Base-by-base conservation (phyloP, 257 asterid species). In the Plantago elongata region DNA sequence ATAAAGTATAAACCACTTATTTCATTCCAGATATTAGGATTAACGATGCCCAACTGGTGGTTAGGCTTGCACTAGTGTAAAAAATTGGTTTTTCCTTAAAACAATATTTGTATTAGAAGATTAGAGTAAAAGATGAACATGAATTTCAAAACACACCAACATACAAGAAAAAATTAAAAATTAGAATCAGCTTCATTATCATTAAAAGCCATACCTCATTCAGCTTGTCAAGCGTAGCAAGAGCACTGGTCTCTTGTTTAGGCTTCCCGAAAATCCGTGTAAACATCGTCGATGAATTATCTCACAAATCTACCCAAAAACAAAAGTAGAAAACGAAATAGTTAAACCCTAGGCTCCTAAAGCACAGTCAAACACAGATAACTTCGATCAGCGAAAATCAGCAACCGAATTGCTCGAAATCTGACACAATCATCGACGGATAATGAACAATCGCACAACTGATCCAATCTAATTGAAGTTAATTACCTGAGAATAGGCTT, bases 211-310 rank as follows among this genome's bases (percentile, higher is more conserved):
- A 42, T 73, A 83, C 95, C 95, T 86, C 95, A 34, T 79, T 83
- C 57, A 86, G 60, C 82, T 86, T 86, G 74, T 83, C 95, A 38
- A 86, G 65, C 57, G 92, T 86, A 48, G 85, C 83, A 63, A 84
- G 77, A 72, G 95, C 84, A 81, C 72, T 78, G 7, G 84, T 46
- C 69, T 86, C 87, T 69, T 79, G 84, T 78, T 79, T 81, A 46
- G 92, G 89, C 72, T 83, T 86, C 60, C 95, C 87, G 38, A 86
- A 86, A 45, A 86, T 64, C 58, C 84, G 80, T 54, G 79, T 60
- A 73, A 83, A 84, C 95, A 86, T 86, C 63, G 63, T 74, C 61
- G 81, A 70, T 64, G 46, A 50, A 65, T 62, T 62, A 50, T 54
- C 18, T 29, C 30, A 56, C 65, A 22, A 59, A 71, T 58, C 63